Evolutionary conservation across 108 stramenopile species (phyloP).

Genomic region (Pseudonitzschia pungens): DNA sequence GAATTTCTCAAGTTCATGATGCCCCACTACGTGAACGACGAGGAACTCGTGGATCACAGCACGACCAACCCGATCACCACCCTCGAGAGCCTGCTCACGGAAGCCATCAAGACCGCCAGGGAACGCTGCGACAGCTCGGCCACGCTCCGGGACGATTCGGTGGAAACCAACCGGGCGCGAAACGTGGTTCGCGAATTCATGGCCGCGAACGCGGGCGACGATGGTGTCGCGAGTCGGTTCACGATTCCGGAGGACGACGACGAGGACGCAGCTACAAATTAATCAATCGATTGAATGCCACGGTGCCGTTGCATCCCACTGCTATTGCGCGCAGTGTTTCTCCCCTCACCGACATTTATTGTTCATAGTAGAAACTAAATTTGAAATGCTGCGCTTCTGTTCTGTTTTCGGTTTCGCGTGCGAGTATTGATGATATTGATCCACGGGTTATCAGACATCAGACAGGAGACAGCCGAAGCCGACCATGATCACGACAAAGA

Average conservation of each 20-base stretch:
- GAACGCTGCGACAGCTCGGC: constrained; percentile 31
- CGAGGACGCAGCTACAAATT: neutral
- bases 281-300: no score
- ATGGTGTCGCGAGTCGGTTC: constrained; percentile 3
- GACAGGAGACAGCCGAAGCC: no score
- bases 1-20: constrained; percentile 69
- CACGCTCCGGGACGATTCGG: constrained; percentile 23
- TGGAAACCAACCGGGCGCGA: constrained; percentile 29
- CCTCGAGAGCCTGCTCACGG: constrained; percentile 30
- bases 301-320: no score
- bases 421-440: no score
- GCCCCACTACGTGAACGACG: constrained; percentile 80
- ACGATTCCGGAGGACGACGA: constrained; percentile 13
- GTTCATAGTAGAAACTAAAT: no score
- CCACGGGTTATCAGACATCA: no score
- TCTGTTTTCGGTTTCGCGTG: no score
- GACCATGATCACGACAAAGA: no score
- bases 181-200: constrained; percentile 32
- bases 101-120: constrained; percentile 26
- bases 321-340: no score
- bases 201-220: neutral
- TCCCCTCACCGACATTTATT: no score
- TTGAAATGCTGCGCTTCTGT: no score
- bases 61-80: constrained; percentile 26
- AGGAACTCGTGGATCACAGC: constrained; percentile 48